phyloP scores from a whole-genome alignment of 1,139 yeast genomes.

The Pichia norvegensis region DNA sequence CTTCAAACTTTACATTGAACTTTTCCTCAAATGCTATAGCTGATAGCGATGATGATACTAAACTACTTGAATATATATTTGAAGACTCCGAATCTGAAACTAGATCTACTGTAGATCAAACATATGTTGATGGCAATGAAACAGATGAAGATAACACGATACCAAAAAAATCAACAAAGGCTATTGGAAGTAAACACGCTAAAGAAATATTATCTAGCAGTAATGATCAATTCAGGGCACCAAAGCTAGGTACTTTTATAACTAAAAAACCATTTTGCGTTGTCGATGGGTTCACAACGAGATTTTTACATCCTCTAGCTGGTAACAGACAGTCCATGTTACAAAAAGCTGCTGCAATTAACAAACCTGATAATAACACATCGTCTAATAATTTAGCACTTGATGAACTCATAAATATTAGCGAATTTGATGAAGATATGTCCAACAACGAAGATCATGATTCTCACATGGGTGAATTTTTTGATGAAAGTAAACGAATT shows the following conservation, averaged over 20 bases:
- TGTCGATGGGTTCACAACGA: constrained; percentile 85
- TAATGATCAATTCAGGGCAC: constrained; percentile 80
- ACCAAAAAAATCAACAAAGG: constrained; percentile 56
- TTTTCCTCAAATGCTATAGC: constrained; percentile 18
- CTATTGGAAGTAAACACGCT: constrained; percentile 66
- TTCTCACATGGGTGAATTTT: constrained; percentile 33
- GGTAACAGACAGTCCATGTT: constrained; percentile 21
- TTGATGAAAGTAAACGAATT: constrained; percentile 45
- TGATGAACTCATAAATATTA: constrained; percentile 80
- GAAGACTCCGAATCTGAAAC: constrained; percentile 18
- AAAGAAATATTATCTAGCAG: constrained; percentile 86
- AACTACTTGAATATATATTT: constrained; percentile 26
- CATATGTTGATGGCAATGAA: constrained; percentile 52
- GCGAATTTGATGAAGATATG: constrained; percentile 70
- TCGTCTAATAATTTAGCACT: constrained; percentile 24
- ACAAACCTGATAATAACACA: constrained; percentile 1
- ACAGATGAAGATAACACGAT: constrained; percentile 83
- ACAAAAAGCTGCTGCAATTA: constrained; percentile 21
- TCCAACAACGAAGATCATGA: constrained; percentile 28
- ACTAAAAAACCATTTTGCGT: constrained; percentile 82
- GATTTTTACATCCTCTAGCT: constrained; percentile 49
- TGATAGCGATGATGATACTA: constrained; percentile 26
- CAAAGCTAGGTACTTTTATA: constrained; percentile 87
- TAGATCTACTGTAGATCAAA: constrained; percentile 4
- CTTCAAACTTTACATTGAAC: constrained; percentile 11